Evolutionary conservation across 192 early-diverging fungal genomes (phyloP).

Genomic region (Rhizophagus clarus): DNA sequence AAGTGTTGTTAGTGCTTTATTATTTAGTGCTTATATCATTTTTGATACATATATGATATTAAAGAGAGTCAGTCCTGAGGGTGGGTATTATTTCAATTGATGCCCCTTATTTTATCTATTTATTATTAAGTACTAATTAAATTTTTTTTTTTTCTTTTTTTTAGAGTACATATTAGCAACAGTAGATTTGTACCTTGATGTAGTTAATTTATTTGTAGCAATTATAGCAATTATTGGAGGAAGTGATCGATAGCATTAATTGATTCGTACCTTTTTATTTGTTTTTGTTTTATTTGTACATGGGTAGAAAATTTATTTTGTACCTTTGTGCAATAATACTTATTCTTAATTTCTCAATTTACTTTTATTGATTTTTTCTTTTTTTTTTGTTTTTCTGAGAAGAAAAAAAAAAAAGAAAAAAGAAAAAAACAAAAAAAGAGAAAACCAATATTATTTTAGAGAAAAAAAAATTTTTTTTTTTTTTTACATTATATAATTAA

Average conservation of each 20-base stretch:
- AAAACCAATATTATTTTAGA: too few species aligned
- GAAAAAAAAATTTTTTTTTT: too few species aligned
- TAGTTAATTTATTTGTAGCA: slow-evolving; percentile 24
- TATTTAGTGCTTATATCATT: slow-evolving; percentile 28
- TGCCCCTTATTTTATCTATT: neutral
- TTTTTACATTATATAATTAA: too few species aligned
- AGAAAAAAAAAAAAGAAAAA: too few species aligned
- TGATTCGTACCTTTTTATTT: too few species aligned
- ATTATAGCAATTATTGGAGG: slow-evolving; percentile 15
- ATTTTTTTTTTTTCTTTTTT: neutral
- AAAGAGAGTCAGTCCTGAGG: slow-evolving; percentile 27
- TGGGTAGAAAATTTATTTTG: too few species aligned
- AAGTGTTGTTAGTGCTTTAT: neutral
- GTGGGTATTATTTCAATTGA: neutral
- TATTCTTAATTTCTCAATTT: too few species aligned
- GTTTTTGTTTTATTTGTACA: too few species aligned
- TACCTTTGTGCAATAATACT: too few species aligned
- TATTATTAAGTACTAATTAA: neutral
- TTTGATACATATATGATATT: slow-evolving; percentile 32
- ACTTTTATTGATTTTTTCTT: too few species aligned
- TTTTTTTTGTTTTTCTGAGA: too few species aligned
- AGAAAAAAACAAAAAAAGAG: too few species aligned
- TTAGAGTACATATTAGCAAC: slow-evolving; percentile 28
- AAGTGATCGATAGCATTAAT: neutral
- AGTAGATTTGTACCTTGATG: slow-evolving; percentile 29